phyloP scores from a whole-genome alignment of 306 rosid genomes.

The Cyamopsis tetragonoloba region DNA sequence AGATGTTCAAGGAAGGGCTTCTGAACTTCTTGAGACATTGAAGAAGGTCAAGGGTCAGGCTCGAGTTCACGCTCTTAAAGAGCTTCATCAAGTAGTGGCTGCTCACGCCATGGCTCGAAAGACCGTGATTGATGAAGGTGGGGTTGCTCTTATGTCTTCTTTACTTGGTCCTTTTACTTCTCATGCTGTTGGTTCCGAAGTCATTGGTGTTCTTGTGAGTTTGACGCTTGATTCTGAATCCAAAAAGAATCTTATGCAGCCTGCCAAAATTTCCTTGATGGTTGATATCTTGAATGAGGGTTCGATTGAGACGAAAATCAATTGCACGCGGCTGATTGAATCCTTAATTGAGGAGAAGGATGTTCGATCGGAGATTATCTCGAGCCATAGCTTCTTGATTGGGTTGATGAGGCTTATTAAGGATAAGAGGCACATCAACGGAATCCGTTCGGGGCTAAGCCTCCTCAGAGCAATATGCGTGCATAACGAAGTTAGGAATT shows the following conservation, averaged over 20 bases:
- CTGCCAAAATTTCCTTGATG: slow-evolving; percentile 63
- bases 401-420: slow-evolving; percentile 73
- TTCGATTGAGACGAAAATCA: slow-evolving; percentile 64
- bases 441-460: slow-evolving; percentile 52
- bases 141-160: slow-evolving; percentile 49
- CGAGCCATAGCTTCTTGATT: slow-evolving; percentile 67
- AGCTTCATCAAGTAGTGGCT: slow-evolving; percentile 54
- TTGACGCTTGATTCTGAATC: slow-evolving; percentile 65
- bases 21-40: slow-evolving; percentile 60
- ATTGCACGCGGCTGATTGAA: slow-evolving; percentile 55
- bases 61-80: slow-evolving; percentile 71
- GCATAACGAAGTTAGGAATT: slow-evolving; percentile 50
- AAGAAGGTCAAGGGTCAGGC: slow-evolving; percentile 76
- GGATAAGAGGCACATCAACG: slow-evolving; percentile 56
- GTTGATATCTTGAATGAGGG: slow-evolving; percentile 76
- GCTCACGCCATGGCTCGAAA: slow-evolving; percentile 54
- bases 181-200: slow-evolving; percentile 73
- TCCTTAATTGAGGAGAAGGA: slow-evolving; percentile 54
- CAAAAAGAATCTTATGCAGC: slow-evolving; percentile 51
- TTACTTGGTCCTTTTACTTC: slow-evolving; percentile 72
- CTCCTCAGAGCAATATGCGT: slow-evolving; percentile 49
- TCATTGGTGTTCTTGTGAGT: slow-evolving; percentile 58
- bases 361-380: slow-evolving; percentile 49
- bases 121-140: slow-evolving; percentile 56
- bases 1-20: slow-evolving; percentile 72